Percentiles rank a stretch among this genome's conserved stretches.
Conservation (phyloP, 1,284 basidiomycete genomes). For the Cerioporus squamosus region DNA sequence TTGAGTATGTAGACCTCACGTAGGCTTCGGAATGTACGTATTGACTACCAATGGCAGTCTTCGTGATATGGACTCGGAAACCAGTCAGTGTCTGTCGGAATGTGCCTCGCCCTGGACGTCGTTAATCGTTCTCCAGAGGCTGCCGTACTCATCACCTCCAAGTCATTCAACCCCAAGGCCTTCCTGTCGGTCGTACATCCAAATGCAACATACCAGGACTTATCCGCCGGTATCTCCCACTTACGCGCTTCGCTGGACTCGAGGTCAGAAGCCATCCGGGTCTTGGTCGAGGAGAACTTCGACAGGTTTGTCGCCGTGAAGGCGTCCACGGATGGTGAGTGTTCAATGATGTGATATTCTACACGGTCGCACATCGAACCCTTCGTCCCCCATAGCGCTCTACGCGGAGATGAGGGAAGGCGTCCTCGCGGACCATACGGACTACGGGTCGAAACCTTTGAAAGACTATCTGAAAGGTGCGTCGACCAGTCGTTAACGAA, state of each 20-base stretch:
- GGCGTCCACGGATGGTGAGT: slow-evolving; percentile 89
- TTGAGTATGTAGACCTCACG: slow-evolving; percentile 56
- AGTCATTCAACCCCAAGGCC: slow-evolving; percentile 94
- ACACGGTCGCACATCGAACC: neutral
- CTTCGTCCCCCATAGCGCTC: slow-evolving; percentile 56
- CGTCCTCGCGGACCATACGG: slow-evolving; percentile 75
- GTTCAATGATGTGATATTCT: too few relatives aligned
- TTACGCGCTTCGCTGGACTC: slow-evolving; percentile 83
- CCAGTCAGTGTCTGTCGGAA: slow-evolving; percentile 52
- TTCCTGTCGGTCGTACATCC: slow-evolving; percentile 95
- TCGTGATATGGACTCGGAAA: slow-evolving; percentile 71
- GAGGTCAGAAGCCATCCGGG: slow-evolving; percentile 90
- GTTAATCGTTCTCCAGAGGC: slow-evolving; percentile 56
- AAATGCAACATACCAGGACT: slow-evolving; percentile 94
- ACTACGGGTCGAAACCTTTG: slow-evolving; percentile 86
- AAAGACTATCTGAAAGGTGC: slow-evolving; percentile 85
- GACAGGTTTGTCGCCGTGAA: slow-evolving; percentile 98
- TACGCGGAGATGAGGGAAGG: slow-evolving; percentile 95
- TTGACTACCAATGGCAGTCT: slow-evolving; percentile 44
- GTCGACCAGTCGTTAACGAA: slow-evolving; percentile 25
- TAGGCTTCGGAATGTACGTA: neutral
- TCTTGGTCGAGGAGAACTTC: slow-evolving; percentile 98
- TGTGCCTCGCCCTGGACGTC: neutral
- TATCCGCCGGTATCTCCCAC: slow-evolving; percentile 74
- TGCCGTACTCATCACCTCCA: slow-evolving; percentile 84